Conservation (phyloP, 108 stramenopile species). For the Cyclotella atomus region DNA sequence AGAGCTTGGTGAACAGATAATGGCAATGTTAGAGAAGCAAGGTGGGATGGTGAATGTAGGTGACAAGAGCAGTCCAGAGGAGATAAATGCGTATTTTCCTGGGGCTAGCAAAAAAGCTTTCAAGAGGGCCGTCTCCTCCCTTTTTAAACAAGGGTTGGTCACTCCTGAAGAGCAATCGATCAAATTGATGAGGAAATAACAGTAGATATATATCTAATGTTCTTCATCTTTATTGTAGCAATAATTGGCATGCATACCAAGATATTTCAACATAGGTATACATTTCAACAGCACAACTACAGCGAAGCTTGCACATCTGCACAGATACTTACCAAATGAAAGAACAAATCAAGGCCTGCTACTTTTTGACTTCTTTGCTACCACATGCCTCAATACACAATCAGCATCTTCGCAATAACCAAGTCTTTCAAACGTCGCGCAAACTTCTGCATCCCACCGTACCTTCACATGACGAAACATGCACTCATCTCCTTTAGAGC, state of each 20-base stretch:
- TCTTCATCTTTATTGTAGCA: too few relatives aligned
- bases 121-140: conserved; percentile 65
- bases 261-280: too few relatives aligned
- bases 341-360: background rate
- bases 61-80: conserved; percentile 79
- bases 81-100: conserved; percentile 72
- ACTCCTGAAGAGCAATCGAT: conserved; percentile 61
- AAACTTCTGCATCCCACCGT: conserved; percentile 56
- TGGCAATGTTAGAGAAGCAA: conserved; percentile 57
- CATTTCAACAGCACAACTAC: too few relatives aligned
- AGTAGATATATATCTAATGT: too few relatives aligned
- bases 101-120: conserved; percentile 61
- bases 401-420: conserved; percentile 68
- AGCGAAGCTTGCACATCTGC: too few relatives aligned
- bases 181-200: conserved; percentile 40
- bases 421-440: conserved; percentile 65
- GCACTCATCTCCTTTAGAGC: conserved; percentile 73
- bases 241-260: too few relatives aligned
- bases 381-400: conserved; percentile 62
- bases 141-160: conserved; percentile 71
- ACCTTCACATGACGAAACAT: conserved; percentile 80
- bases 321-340: background rate
- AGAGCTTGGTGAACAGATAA: conserved; percentile 56
- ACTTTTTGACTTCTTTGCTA: conserved; percentile 10
- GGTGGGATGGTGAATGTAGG: conserved; percentile 59